phyloP scores from a whole-genome alignment of 768 basidiomycete genomes.

The Tricholomella constricta region DNA sequence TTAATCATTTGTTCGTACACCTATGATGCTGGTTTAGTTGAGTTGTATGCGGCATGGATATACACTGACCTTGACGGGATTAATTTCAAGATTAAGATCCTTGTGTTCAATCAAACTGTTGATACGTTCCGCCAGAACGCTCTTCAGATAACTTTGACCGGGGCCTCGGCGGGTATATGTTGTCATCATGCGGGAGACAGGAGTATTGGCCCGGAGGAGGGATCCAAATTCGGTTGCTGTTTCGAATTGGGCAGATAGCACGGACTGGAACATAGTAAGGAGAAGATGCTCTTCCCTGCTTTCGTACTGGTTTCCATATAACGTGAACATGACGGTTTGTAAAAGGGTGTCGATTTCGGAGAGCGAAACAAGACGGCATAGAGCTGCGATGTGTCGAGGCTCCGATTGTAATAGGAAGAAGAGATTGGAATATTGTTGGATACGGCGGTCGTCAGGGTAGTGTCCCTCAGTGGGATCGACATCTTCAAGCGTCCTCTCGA shows the following conservation, averaged over 20 bases:
- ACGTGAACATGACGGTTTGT: conserved; percentile 99
- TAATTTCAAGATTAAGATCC: conserved; percentile 98
- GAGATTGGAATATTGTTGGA: conserved; percentile 96
- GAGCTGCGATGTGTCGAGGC: conserved; percentile 93
- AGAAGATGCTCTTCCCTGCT: conserved; percentile 97
- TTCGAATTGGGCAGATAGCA: conserved; percentile 98
- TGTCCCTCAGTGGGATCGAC: conserved; percentile 91
- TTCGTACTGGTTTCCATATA: conserved; percentile 99
- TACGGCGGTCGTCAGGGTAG: conserved; percentile 91
- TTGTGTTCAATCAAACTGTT: conserved; percentile 99
- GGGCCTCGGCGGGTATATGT: conserved; percentile 99
- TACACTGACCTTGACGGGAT: conserved; percentile 84
- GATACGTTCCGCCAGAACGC: conserved; percentile 95
- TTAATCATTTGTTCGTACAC: conserved; percentile 99
- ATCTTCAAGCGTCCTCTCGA: conserved; percentile 93
- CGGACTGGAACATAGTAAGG: conserved; percentile 99
- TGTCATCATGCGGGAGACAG: conserved; percentile 99
- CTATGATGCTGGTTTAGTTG: conserved; percentile 36
- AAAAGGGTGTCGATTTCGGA: conserved; percentile 98
- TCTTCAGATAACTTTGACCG: conserved; percentile 97
- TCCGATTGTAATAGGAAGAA: conserved; percentile 99
- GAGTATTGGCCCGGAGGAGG: conserved; percentile 95
- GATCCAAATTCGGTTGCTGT: conserved; percentile 99
- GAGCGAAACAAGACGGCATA: conserved; percentile 94
- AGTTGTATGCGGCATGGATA: neutral